phyloP scores from a whole-genome alignment of 768 basidiomycete species.

The Trametes cingulata region DNA sequence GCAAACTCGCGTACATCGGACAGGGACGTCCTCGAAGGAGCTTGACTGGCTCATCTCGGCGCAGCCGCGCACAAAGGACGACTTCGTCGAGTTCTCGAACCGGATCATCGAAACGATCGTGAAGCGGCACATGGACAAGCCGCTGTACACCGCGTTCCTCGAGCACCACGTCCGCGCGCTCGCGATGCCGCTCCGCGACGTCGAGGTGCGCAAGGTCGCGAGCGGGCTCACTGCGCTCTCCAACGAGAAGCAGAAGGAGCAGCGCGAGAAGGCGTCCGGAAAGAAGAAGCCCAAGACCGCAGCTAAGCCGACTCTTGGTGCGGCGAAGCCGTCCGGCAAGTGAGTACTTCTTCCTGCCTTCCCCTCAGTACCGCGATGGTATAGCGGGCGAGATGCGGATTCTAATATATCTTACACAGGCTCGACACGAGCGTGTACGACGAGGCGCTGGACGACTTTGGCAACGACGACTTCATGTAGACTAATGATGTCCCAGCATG shows the following conservation, averaged over 20 bases:
- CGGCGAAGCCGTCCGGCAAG: conserved; percentile 66
- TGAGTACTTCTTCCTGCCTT: conserved; percentile 34
- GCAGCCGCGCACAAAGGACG: conserved; percentile 86
- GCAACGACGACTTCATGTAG: conserved; percentile 91
- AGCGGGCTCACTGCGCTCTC: conserved; percentile 82
- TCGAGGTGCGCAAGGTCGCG: conserved; percentile 89
- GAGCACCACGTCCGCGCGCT: conserved; percentile 82
- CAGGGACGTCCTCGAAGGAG: conserved; percentile 69
- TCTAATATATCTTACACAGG: conserved; percentile 38
- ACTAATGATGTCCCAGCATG: not conserved
- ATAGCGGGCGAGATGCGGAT: conserved; percentile 18
- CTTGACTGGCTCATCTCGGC: conserved; percentile 72
- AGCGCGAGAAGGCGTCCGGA: conserved; percentile 79
- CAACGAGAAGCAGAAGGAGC: conserved; percentile 94
- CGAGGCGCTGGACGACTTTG: conserved; percentile 89
- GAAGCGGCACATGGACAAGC: conserved; percentile 78
- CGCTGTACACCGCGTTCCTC: conserved; percentile 80
- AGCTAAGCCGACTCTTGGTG: conserved; percentile 75
- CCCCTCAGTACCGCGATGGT: not conserved
- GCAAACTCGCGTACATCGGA: not conserved
- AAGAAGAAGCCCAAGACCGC: conserved; percentile 84
- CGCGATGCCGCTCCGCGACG: conserved; percentile 77
- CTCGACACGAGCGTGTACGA: conserved; percentile 82
- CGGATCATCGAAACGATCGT: conserved; percentile 74
- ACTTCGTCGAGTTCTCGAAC: conserved; percentile 75